Base-by-base conservation (phyloP, 192 early-diverging fungal species). In the Thoreauomyces humboldtii region DNA sequence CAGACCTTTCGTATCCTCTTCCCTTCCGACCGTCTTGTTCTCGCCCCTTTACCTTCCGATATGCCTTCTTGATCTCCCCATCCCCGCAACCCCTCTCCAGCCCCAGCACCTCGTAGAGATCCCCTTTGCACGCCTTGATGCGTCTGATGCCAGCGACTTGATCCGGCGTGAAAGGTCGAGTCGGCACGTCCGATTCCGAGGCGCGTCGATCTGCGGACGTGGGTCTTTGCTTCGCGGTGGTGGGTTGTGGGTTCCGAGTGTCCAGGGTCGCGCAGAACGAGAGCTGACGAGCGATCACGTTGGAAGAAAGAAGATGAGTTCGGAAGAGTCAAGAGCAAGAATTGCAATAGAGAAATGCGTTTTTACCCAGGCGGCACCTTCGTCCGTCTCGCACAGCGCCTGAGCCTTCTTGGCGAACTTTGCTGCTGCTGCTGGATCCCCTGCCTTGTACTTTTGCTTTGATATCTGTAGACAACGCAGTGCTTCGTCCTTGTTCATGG, bases 31-130 rank as follows among this genome's bases (percentile, higher is more conserved):
- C n/a, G n/a, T n/a, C n/a, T n/a, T n/a, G n/a, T n/a, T n/a, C n/a
- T n/a, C n/a, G n/a, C n/a, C n/a, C n/a, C n/a, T n/a, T n/a, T n/a
- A 91, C 90, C 86, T 94, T 95, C 64, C 94, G 79, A 77, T 98
- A 98, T 21, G 95, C 89, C 76, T 92, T 94, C 70, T 95, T 96
- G 21, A 98, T 88, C 57, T 95, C 93, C 2, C 63, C 70, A 15
- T 93, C 91, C 14, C 84, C 80, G 42, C 88, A 92, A 29, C 77
- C 71, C 67, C 92, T 92, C 24, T 81, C 79, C 43, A 95, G 71
- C 9, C 87, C 86, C 7, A 98, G 76, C 7, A 96, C 80, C 15
- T 81, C 85, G 70, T 96, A 98, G 61, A 91, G 91, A 72, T 98
- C 91, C 31, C 75, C 76, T 24, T 90, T 88, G 47, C 80, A 87